Percentiles rank a stretch among this genome's conserved stretches.
These are phyloP conservation scores for Kazachstania bromeliacearum DNA, from an alignment of 805 yeast genomes.

Conservation along the genomic window DNA sequence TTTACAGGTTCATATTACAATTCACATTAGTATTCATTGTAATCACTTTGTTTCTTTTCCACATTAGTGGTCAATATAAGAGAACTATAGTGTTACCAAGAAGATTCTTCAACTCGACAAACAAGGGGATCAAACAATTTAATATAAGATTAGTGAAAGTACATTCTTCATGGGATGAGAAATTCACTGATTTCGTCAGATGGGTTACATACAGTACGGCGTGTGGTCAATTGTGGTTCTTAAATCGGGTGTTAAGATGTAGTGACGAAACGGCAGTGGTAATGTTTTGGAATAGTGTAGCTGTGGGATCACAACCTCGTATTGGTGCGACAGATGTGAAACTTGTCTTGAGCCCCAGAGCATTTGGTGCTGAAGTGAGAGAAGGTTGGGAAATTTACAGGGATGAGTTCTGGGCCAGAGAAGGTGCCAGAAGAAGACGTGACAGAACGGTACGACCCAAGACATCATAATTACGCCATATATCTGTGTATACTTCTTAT, in stretches of 20 bases:
- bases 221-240: conserved; percentile 10
- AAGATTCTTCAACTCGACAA: conserved; percentile 68
- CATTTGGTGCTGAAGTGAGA: conserved; percentile 70
- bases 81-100: conserved; percentile 79
- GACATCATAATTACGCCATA: no score
- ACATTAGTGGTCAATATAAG: conserved; percentile 80
- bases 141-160: conserved; percentile 70
- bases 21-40: conserved; percentile 18
- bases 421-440: conserved; percentile 54
- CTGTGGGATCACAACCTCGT: no score
- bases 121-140: conserved; percentile 78
- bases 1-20: conserved; percentile 28
- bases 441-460: conserved; percentile 2
- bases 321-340: conserved; percentile 76
- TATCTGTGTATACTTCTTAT: no score
- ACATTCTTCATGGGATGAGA: conserved; percentile 32
- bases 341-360: conserved; percentile 68
- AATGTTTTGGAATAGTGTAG: conserved; percentile 16
- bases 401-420: conserved; percentile 87
- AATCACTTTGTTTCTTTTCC: conserved; percentile 68
- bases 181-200: conserved; percentile 29
- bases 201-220: conserved; percentile 23
- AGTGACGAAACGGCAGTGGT: conserved; percentile 11
- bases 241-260: conserved; percentile 9
- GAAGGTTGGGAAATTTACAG: conserved; percentile 94